Evolutionary conservation across 179 eudicot genomes (phyloP), one percentile per base, ranked within the genome.

Genomic region (Silene coronaria): DNA sequence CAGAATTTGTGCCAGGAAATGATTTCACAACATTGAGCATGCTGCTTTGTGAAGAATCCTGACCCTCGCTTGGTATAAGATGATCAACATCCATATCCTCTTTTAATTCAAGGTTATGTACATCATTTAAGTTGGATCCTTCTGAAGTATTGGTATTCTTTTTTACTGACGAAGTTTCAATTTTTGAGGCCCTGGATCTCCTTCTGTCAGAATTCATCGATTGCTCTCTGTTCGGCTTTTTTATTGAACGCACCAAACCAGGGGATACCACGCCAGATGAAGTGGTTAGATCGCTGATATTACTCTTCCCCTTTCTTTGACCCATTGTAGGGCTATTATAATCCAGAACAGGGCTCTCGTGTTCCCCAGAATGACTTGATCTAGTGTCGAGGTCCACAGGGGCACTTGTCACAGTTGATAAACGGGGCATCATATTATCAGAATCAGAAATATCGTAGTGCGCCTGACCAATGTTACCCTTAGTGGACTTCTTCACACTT

Each of bases 381-480:
- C 65, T 71, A 27, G 63, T 19, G 14, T 66, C 63, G 67, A 71
- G 32, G 26, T 81, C 73, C 9, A n/a, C 59, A 26, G 67, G 63
- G 30, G 67, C 71, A 71, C 30, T 38, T 14, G 84, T 75, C 71
- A 72, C 77, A 4, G 84, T 67, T 30, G 82, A 82, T 26, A 75
- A 71, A 72, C 79, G 81, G 11, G 84, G 84, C 65, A 78, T 61
- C 48, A 26, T 34, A 73, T 26, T 7, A 24, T 76, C 64, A 30
- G 78, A 45, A 57, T 78, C 73, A 58, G 67, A 45, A 75, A 21
- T 21, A 26, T 81, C 73, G 3, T 3, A 17, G 62, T 68, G 17
- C 57, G 9, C 21, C 27, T 78, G 69, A 65, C 55, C 7, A 21
- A 0, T 19, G 21, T 60, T 70, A 24, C 67, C 28, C 51, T 74